Evolutionary conservation across 192 early-diverging fungal genomes (phyloP).

Genomic region (Coemansia sp.): DNA sequence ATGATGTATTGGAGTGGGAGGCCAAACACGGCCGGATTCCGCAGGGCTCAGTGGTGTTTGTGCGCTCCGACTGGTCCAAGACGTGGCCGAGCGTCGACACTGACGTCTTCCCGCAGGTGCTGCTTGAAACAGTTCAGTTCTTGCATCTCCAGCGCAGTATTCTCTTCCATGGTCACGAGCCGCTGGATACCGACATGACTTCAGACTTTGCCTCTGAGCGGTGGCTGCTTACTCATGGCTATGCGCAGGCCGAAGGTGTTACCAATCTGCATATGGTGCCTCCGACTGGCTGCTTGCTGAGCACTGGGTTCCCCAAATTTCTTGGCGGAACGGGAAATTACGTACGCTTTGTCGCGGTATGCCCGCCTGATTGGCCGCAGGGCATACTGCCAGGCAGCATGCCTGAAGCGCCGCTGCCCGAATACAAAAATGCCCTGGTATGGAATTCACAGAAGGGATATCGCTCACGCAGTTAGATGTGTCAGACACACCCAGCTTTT

Average conservation of each 20-base stretch:
- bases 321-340: conserved; percentile 53
- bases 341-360: conserved; percentile 55
- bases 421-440: conserved; percentile 26
- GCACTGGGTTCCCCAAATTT: conserved; percentile 56
- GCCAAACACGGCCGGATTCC: conserved; percentile 41
- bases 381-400: conserved; percentile 37
- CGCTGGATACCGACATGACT: conserved; percentile 56
- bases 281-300: conserved; percentile 53
- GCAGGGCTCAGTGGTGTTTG: conserved; percentile 46
- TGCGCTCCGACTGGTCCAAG: conserved; percentile 57
- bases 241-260: conserved; percentile 56
- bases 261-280: conserved; percentile 52
- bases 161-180: conserved; percentile 57
- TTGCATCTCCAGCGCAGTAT: conserved; percentile 47
- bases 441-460: conserved; percentile 38
- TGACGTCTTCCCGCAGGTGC: conserved; percentile 53
- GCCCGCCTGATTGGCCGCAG: conserved; percentile 35
- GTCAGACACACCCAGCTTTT: background rate
- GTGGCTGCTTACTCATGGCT: conserved; percentile 50
- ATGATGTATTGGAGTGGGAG: conserved; percentile 48
- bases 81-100: conserved; percentile 54
- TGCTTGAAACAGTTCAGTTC: conserved; percentile 47
- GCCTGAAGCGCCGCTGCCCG: conserved; percentile 47
- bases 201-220: conserved; percentile 45
- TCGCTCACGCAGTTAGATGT: conserved; percentile 12